phyloP scores from a whole-genome alignment of 2,329 filamentous ascomycete species.

The Ceratocystis papillata region DNA sequence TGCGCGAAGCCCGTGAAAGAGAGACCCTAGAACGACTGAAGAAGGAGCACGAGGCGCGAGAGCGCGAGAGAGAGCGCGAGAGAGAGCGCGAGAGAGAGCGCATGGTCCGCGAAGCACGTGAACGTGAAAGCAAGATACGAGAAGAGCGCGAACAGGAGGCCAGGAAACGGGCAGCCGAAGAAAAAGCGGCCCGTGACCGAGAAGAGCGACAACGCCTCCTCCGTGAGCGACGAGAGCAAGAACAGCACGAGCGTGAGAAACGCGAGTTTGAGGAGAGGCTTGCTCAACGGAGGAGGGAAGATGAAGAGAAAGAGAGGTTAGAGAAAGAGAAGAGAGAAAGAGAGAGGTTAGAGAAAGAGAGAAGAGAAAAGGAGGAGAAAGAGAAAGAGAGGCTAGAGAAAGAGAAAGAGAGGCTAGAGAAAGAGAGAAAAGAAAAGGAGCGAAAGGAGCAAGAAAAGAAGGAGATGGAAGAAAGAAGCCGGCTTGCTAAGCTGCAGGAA shows the following conservation, averaged over 20 bases:
- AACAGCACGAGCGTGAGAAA: conserved; percentile 35
- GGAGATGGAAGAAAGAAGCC: conserved; percentile 30
- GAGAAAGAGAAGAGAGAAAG: conserved; percentile 30
- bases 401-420: conserved; percentile 34
- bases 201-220: conserved; percentile 14
- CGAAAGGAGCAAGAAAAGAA: conserved; percentile 30
- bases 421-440: conserved; percentile 34
- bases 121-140: conserved; percentile 31
- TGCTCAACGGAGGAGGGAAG: conserved; percentile 22
- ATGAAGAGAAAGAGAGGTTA: conserved; percentile 37
- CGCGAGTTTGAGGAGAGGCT: conserved; percentile 34
- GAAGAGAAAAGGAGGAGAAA: conserved; percentile 37
- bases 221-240: conserved; percentile 31
- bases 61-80: conserved; percentile 61
- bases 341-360: conserved; percentile 32
- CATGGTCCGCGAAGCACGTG: conserved; percentile 19
- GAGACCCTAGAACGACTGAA: conserved; percentile 19
- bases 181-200: conserved; percentile 4
- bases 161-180: conserved; percentile 1
- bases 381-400: conserved; percentile 33
- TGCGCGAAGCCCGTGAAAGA: conserved; percentile 16
- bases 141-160: conserved; percentile 20
- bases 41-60: conserved; percentile 30
- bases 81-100: conserved; percentile 33
- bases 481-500: conserved; percentile 27